phyloP scores from a whole-genome alignment of 2,329 filamentous ascomycete species.

The Xylariaceae sp. region DNA sequence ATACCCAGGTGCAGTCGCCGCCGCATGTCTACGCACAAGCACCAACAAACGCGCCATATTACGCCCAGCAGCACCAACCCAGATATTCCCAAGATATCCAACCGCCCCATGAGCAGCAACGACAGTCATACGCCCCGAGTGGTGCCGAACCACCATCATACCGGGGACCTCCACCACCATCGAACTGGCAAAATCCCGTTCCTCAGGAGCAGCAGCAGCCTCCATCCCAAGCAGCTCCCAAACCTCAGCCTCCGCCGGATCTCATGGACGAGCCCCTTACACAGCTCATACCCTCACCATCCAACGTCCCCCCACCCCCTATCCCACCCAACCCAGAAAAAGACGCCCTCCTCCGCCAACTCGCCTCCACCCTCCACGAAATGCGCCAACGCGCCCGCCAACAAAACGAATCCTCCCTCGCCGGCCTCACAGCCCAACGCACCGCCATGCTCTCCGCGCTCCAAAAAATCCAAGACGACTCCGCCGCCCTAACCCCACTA shows the following conservation, averaged over 20 bases:
- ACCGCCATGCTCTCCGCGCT: slow-evolving; percentile 68
- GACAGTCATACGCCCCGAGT: slow-evolving; percentile 13
- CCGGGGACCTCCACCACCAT: slow-evolving; percentile 20
- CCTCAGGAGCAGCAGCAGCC: slow-evolving; percentile 26
- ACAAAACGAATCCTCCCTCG: slow-evolving; percentile 69
- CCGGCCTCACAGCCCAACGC: slow-evolving; percentile 73
- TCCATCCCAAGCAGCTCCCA: slow-evolving; percentile 30
- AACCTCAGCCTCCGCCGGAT: slow-evolving; percentile 46
- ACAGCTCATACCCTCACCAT: slow-evolving; percentile 43
- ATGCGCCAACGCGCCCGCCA: slow-evolving; percentile 63
- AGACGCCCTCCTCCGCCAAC: slow-evolving; percentile 72
- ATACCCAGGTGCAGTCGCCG: slow-evolving; percentile 18
- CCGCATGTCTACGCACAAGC: slow-evolving; percentile 28
- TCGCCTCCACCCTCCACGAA: slow-evolving; percentile 63
- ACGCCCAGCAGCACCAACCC: slow-evolving; percentile 24
- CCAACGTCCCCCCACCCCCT: slow-evolving; percentile 64
- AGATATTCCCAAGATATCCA: slow-evolving; percentile 22
- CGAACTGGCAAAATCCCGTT: slow-evolving; percentile 27
- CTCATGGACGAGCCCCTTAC: slow-evolving; percentile 54
- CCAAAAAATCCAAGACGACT: slow-evolving; percentile 65
- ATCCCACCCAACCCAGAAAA: slow-evolving; percentile 96
- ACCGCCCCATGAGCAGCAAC: slow-evolving; percentile 19
- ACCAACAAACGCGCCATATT: slow-evolving; percentile 27
- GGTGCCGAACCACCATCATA: slow-evolving; percentile 15
- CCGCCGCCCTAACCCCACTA: slow-evolving; percentile 64